These are phyloP conservation scores for Capronia epimyces DNA, from an alignment of 2,329 filamentous ascomycete species.

Conservation along the genomic window DNA sequence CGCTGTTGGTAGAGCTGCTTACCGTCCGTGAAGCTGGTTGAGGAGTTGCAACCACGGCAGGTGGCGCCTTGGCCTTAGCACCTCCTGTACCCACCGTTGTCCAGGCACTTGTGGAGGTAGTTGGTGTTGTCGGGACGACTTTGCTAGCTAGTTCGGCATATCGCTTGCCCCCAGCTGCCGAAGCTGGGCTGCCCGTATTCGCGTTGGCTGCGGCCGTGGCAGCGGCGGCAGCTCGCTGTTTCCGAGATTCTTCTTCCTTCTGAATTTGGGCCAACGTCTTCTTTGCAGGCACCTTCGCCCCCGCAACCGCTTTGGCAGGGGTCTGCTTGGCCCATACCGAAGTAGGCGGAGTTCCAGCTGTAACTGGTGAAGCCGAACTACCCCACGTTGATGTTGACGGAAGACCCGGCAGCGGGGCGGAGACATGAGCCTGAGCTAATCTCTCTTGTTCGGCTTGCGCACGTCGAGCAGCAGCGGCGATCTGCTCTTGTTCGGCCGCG, in stretches of 20 bases:
- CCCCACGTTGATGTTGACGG: slow-evolving; percentile 89
- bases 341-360: slow-evolving; percentile 43
- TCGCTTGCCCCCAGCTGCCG: slow-evolving; percentile 63
- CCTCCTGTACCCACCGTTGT: slow-evolving; percentile 89
- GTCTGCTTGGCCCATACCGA: slow-evolving; percentile 50
- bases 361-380: slow-evolving; percentile 63
- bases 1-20: slow-evolving; percentile 37
- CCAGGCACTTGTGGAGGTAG: slow-evolving; percentile 61
- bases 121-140: slow-evolving; percentile 45
- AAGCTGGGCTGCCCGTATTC: slow-evolving; percentile 39
- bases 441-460: slow-evolving; percentile 73
- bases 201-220: slow-evolving; percentile 41
- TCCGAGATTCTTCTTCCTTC: slow-evolving; percentile 86
- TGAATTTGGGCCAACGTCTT: slow-evolving; percentile 96
- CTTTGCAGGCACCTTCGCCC: slow-evolving; percentile 49
- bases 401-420: slow-evolving; percentile 68
- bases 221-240: slow-evolving; percentile 62
- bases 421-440: slow-evolving; percentile 51
- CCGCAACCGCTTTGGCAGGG: slow-evolving; percentile 38
- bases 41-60: slow-evolving; percentile 47
- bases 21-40: slow-evolving; percentile 44
- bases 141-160: slow-evolving; percentile 94
- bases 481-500: slow-evolving; percentile 80
- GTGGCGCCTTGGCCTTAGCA: slow-evolving; percentile 79
- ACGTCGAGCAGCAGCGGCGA: slow-evolving; percentile 70